Evolutionary conservation across 768 basidiomycete genomes (phyloP).

Genomic region (Boletus rufocinnamomeus): DNA sequence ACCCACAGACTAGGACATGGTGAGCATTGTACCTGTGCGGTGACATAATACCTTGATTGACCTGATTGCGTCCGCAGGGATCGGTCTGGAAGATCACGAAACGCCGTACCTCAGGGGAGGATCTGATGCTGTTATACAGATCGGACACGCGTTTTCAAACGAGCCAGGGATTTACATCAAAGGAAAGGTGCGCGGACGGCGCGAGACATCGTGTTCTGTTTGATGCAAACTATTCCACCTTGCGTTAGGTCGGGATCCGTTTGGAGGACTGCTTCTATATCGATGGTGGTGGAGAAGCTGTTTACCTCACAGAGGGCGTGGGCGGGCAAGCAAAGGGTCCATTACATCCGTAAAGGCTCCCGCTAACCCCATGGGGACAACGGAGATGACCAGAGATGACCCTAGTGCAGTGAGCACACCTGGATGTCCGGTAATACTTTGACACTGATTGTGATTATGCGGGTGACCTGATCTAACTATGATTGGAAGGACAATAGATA

Average conservation of each 20-base stretch:
- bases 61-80: slow-evolving; percentile 48
- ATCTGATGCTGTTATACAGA: slow-evolving; percentile 53
- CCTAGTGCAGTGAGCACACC: background rate
- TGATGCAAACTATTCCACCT: slow-evolving; percentile 14
- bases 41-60: slow-evolving; percentile 18
- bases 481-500: slow-evolving; percentile 10
- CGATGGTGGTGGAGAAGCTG: slow-evolving; percentile 49
- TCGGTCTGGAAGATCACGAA: slow-evolving; percentile 84
- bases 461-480: background rate
- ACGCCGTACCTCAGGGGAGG: slow-evolving; percentile 78
- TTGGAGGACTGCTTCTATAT: slow-evolving; percentile 86
- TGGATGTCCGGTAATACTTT: background rate
- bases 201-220: background rate
- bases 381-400: slow-evolving; percentile 24
- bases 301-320: slow-evolving; percentile 63
- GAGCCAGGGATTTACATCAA: slow-evolving; percentile 81
- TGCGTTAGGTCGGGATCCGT: slow-evolving; percentile 66
- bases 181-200: slow-evolving; percentile 47
- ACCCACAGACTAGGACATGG: slow-evolving; percentile 84
- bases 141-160: slow-evolving; percentile 77
- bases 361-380: slow-evolving; percentile 16
- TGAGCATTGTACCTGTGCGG: slow-evolving; percentile 32
- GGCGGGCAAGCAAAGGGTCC: slow-evolving; percentile 55
- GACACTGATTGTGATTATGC: slow-evolving; percentile 4
- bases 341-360: slow-evolving; percentile 34